These are phyloP conservation scores for Pseudisothecium myosuroides DNA, from an alignment of 225 moss, liverwort and hornwort genomes.

Conservation along the genomic window DNA sequence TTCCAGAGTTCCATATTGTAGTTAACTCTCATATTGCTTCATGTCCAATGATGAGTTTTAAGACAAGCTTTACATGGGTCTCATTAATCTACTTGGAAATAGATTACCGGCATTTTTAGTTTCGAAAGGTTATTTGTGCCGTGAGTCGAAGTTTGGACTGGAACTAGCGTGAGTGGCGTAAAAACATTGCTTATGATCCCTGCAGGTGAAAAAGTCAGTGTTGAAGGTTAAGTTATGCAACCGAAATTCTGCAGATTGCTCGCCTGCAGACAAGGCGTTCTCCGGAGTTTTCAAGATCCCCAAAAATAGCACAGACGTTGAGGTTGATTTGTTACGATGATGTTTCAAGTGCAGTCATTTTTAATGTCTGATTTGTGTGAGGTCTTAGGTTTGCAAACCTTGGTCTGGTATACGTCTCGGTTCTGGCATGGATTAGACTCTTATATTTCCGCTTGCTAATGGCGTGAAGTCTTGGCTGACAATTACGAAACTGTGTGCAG, in stretches of 20 bases:
- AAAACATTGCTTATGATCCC: background rate
- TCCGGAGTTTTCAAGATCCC: slow-evolving; percentile 53
- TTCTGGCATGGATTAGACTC: background rate
- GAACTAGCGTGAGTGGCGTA: background rate
- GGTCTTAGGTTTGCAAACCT: background rate
- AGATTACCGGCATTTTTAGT: background rate
- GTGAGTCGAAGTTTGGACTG: background rate
- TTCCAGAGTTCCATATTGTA: background rate
- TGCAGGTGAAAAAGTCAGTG: slow-evolving; percentile 57
- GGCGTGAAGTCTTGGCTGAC: background rate
- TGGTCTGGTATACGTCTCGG: background rate
- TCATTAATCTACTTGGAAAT: background rate
- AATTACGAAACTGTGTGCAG: slow-evolving; percentile 21
- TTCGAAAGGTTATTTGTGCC: background rate
- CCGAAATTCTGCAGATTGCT: slow-evolving; percentile 32
- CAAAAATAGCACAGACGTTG: slow-evolving; percentile 53
- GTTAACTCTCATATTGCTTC: background rate
- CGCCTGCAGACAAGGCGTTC: slow-evolving; percentile 6
- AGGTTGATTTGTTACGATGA: slow-evolving; percentile 22
- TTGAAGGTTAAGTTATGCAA: slow-evolving; percentile 70
- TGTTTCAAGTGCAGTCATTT: background rate
- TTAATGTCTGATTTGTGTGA: background rate
- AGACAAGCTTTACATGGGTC: background rate
- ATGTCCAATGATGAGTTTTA: background rate
- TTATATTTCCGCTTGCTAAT: background rate